Evolutionary conservation across 129 eudicot genomes (phyloP).

Genomic region (Oenanthe sinensis): DNA sequence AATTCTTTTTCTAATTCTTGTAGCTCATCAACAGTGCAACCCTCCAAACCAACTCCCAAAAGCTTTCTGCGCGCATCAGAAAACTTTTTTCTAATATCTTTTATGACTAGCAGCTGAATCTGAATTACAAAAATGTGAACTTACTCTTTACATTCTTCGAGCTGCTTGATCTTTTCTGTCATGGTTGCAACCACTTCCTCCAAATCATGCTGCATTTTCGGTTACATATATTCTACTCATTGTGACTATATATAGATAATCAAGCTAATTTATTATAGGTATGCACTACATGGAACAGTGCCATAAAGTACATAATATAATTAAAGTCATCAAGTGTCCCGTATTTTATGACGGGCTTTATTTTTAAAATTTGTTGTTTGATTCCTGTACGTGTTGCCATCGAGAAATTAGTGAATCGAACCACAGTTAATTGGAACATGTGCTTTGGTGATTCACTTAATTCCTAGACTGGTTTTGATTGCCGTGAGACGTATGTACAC

Average conservation of each 20-base stretch:
- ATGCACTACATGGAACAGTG: neutral
- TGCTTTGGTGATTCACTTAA: no score
- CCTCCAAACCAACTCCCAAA: conserved; percentile 31
- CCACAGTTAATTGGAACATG: no score
- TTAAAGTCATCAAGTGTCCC: no score
- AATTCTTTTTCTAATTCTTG: conserved; percentile 27
- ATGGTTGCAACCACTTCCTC: conserved; percentile 22
- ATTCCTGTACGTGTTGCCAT: no score
- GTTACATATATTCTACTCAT: neutral
- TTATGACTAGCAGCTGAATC: neutral
- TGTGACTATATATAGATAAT: neutral
- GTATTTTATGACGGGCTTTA: no score
- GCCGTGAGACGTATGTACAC: no score
- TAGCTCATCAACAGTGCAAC: conserved; percentile 24
- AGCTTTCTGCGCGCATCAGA: conserved; percentile 24
- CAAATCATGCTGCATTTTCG: conserved; percentile 11
- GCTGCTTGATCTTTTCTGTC: conserved; percentile 24
- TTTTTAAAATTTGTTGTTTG: no score
- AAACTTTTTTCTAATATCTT: neutral
- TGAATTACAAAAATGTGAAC: neutral
- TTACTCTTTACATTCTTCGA: conserved; percentile 28
- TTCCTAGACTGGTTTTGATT: no score
- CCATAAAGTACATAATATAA: no score
- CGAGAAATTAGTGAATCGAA: no score
- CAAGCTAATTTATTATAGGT: neutral